Evolutionary conservation across 495 filamentous ascomycete genomes (phyloP).

Genomic region (Tuber umbilicatum): DNA sequence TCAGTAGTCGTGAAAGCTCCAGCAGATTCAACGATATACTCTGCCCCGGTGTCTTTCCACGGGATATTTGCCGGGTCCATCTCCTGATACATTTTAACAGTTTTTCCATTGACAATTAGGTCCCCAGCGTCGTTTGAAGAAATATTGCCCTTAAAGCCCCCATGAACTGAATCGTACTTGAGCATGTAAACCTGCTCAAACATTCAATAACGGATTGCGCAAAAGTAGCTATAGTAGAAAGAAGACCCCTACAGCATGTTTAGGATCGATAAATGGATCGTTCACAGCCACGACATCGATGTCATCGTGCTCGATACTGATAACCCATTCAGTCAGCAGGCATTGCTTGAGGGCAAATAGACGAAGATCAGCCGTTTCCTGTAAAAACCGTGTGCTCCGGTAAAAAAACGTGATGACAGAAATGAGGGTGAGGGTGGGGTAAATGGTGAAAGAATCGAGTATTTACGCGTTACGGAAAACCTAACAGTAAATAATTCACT

Average conservation of each 20-base stretch:
- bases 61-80: constrained; percentile 85
- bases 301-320: constrained; percentile 71
- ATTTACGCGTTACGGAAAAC: constrained; percentile 74
- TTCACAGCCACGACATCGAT: constrained; percentile 94
- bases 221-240: neutral
- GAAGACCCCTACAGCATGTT: constrained; percentile 62
- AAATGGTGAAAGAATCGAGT: neutral
- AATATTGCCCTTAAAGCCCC: constrained; percentile 88
- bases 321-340: neutral
- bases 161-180: constrained; percentile 97
- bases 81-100: constrained; percentile 91
- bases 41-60: constrained; percentile 80
- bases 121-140: constrained; percentile 59
- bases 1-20: constrained; percentile 99
- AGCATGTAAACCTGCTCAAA: constrained; percentile 84
- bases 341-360: neutral
- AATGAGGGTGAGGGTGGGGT: neutral
- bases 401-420: neutral
- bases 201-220: neutral
- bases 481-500: constrained; percentile 33
- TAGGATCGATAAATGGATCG: constrained; percentile 97
- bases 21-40: constrained; percentile 97
- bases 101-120: constrained; percentile 91
- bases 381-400: constrained; percentile 21
- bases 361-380: constrained; percentile 38